Evolutionary conservation across 192 early-diverging fungal species (phyloP).

Genomic region (Coemansia aciculifera): DNA sequence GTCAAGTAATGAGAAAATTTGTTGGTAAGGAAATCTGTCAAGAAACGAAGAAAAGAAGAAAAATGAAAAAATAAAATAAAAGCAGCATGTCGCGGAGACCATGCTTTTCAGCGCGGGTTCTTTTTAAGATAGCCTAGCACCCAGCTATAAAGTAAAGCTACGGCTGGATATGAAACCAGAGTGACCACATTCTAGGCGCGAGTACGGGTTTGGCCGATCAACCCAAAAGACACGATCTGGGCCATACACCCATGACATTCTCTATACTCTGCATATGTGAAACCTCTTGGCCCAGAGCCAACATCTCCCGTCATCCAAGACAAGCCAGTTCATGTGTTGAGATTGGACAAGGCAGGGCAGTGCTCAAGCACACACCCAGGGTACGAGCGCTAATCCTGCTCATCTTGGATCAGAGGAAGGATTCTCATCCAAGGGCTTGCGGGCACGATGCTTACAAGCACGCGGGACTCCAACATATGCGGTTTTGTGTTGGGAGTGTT

Average conservation of each 20-base stretch:
- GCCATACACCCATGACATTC: not conserved
- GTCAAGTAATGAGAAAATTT: not conserved
- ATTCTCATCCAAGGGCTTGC: too few species aligned
- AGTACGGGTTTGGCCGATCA: slow-evolving; percentile 5
- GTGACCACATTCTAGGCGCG: not conserved
- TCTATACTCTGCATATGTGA: not conserved
- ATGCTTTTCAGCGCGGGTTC: not conserved
- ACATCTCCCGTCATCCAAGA: not conserved
- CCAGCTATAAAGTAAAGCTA: not conserved
- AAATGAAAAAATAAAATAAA: not conserved
- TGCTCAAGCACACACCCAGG: too few species aligned
- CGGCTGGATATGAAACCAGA: slow-evolving; percentile 4
- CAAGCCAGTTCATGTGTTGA: not conserved
- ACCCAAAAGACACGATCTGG: slow-evolving; percentile 5
- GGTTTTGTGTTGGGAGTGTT: not conserved
- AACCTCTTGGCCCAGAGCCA: not conserved
- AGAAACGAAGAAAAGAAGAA: not conserved
- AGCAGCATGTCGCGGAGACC: not conserved
- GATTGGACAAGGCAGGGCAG: not conserved
- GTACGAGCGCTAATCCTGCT: too few species aligned
- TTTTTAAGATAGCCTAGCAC: not conserved
- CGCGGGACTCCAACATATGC: not conserved
- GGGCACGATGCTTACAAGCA: too few species aligned
- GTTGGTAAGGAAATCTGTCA: not conserved
- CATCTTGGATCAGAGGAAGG: too few species aligned